phyloP scores from a whole-genome alignment of 345 rosid species.

The Excoecaria agallocha region DNA sequence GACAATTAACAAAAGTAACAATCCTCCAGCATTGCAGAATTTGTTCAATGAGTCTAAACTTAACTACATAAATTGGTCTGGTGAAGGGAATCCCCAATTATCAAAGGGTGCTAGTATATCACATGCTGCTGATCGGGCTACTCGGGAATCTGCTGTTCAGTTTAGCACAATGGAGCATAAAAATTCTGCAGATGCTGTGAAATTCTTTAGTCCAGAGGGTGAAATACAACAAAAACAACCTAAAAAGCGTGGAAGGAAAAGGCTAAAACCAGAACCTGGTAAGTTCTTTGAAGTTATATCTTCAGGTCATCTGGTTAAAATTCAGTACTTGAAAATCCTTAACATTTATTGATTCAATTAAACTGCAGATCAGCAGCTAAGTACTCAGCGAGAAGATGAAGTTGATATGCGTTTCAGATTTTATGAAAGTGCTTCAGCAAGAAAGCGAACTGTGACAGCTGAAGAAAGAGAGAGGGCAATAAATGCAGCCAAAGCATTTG shows the following conservation, averaged over 20 bases:
- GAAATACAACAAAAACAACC: constrained; percentile 38
- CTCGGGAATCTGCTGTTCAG: constrained; percentile 22
- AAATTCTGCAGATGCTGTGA: constrained; percentile 26
- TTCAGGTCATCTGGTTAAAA: constrained; percentile 3
- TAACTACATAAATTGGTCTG: constrained; percentile 33
- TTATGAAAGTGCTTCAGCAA: constrained; percentile 76
- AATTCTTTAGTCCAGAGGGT: constrained; percentile 35
- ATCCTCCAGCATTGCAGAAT: constrained; percentile 52
- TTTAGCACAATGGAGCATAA: constrained; percentile 17
- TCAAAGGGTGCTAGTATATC: constrained; percentile 31
- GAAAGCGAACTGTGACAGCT: constrained; percentile 74
- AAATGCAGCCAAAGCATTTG: constrained; percentile 74
- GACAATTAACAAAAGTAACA: constrained; percentile 35
- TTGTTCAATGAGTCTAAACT: constrained; percentile 46
- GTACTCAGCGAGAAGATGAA: constrained; percentile 44
- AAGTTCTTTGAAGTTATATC: constrained; percentile 29
- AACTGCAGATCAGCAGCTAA: constrained; percentile 41
- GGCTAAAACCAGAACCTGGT: constrained; percentile 63
- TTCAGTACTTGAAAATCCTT: constrained; percentile 15
- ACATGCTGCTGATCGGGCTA: constrained; percentile 19
- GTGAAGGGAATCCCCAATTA: constrained; percentile 33
- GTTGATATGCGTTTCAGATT: constrained; percentile 51
- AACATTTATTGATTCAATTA: constrained; percentile 15
- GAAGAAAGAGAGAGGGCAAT: constrained; percentile 74
- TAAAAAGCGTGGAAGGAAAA: constrained; percentile 70